Base-by-base conservation (phyloP, 495 filamentous ascomycete genomes). In the Aspergillus saccharolyticus region DNA sequence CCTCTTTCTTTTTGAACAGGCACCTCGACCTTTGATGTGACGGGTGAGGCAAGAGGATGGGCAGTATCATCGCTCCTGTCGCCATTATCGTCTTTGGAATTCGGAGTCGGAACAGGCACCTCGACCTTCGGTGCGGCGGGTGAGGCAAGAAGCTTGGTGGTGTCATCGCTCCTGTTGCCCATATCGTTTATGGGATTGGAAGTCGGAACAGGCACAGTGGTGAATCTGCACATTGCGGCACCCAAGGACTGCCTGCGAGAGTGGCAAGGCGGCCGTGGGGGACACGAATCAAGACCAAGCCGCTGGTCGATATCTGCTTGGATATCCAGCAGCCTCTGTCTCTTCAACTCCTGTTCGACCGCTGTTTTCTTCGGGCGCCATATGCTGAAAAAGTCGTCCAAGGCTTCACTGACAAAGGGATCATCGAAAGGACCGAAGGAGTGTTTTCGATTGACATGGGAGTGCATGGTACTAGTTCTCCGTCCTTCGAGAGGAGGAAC, bases 351-450 rank as follows among this genome's bases (percentile, higher is more conserved):
- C 33, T 15, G 7, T 12, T 39, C 33, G 5, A 12, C 44, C 8
- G 3, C 44, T 12, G 19, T 21, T 4, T 47, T 15, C 14, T 49
- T 44, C 6, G 52, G 52, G 8, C 60, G 57, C 4, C 4, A 12
- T 19, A 61, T 51, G 1, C 5, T n/a, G 24, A 66, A 66, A 42
- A 47, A 58, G n/a, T 42, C 22, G 42, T 66, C 64, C n/a, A 66
- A 53, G 4, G 22, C 28, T 14, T 20, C 43, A 5, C 49, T 28
- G 4, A 30, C 24, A 0, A 53, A 50, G 3, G 55, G 64, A 18
- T 59, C 14, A 14, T 63, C 61, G 12, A 58, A 55, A 1, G 60
- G n/a, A 51, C 64, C 61, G 50, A 62, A 60, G 14, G 64, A 55
- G 30, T 44, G 42, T 7, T 45, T 33, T 24, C 59, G 52, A 7